phyloP scores from a whole-genome alignment of 2,329 filamentous ascomycete genomes.

The Cercospora sp. region DNA sequence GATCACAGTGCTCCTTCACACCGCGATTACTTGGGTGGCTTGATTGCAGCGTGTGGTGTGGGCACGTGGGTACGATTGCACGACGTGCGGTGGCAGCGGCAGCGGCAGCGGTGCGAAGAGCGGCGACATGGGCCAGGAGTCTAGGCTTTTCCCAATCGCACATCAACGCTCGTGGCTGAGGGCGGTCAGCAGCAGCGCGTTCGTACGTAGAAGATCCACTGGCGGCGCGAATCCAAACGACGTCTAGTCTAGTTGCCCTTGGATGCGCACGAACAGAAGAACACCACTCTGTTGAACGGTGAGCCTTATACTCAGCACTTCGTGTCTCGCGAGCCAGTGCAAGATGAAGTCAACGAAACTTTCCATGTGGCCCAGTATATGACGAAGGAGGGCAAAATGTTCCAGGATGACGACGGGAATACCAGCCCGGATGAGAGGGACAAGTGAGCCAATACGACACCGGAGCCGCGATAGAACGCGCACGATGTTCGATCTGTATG shows the following conservation, averaged over 20 bases:
- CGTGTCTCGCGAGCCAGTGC: neutral
- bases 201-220: neutral
- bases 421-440: neutral
- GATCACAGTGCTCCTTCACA: neutral
- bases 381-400: neutral
- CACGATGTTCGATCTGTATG: neutral
- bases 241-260: neutral
- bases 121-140: neutral
- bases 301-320: neutral
- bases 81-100: neutral
- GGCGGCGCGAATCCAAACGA: neutral
- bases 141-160: neutral
- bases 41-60: neutral
- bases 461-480: neutral
- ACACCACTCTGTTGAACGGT: neutral
- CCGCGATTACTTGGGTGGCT: neutral
- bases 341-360: conserved; percentile 7
- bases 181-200: neutral
- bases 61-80: neutral
- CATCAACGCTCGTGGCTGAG: neutral
- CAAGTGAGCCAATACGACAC: neutral
- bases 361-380: conserved; percentile 1
- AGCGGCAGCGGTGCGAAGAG: neutral
- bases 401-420: neutral
- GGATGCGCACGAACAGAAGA: neutral